These are phyloP conservation scores for Holtermannia corniformis DNA, from an alignment of 768 basidiomycete genomes.

Conservation along the genomic window DNA sequence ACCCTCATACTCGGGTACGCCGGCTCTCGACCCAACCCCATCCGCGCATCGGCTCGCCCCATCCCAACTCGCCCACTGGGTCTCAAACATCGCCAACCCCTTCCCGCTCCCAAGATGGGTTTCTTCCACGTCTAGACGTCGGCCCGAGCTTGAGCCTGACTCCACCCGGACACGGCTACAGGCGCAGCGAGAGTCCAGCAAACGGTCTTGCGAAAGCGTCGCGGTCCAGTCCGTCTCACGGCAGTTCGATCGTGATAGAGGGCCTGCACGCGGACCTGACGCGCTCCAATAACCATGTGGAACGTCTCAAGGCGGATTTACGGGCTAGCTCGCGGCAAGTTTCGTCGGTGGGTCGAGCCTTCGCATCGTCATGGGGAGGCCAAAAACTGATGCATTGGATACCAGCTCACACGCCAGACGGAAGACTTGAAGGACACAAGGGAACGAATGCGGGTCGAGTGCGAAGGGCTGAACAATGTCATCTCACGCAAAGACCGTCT, in stretches of 20 bases:
- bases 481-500: constrained; percentile 35
- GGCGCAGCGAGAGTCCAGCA: constrained; percentile 6
- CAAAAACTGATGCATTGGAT: constrained; percentile 1
- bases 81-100: constrained; percentile 6
- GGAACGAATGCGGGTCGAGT: constrained; percentile 32
- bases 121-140: background rate
- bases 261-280: constrained; percentile 27
- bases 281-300: constrained; percentile 21
- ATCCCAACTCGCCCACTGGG: constrained; percentile 20
- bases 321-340: constrained; percentile 21
- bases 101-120: background rate
- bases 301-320: constrained; percentile 27
- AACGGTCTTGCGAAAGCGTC: constrained; percentile 13
- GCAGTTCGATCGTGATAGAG: constrained; percentile 34
- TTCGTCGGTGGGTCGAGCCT: constrained; percentile 17
- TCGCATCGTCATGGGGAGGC: background rate
- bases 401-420: constrained; percentile 35
- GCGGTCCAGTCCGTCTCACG: background rate
- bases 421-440: constrained; percentile 40
- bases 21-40: constrained; percentile 1
- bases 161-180: constrained; percentile 1
- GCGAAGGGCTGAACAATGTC: constrained; percentile 35
- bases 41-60: constrained; percentile 19
- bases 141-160: constrained; percentile 11
- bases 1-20: background rate